Conservation (phyloP, 345 rosid species). For the Eucalyptus polybractea region DNA sequence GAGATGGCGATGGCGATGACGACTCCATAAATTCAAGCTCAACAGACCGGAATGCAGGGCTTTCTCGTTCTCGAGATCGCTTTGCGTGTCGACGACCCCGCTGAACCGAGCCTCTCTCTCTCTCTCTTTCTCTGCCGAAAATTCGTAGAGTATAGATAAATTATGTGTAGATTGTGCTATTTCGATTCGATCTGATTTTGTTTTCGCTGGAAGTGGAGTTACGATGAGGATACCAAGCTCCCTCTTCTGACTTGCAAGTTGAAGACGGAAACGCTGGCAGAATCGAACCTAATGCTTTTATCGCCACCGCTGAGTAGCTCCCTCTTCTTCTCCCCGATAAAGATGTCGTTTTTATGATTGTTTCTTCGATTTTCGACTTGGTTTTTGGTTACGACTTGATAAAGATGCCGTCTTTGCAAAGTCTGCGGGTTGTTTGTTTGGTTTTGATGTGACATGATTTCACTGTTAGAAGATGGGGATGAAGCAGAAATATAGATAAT, state of each 20-base stretch:
- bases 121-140: background rate
- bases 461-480: slow-evolving; percentile 17
- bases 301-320: slow-evolving; percentile 43
- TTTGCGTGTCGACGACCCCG: slow-evolving; percentile 79
- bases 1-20: slow-evolving; percentile 62
- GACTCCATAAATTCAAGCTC: slow-evolving; percentile 89
- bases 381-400: background rate
- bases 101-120: slow-evolving; percentile 47
- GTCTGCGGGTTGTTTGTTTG: background rate
- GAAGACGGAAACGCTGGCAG: slow-evolving; percentile 50
- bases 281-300: slow-evolving; percentile 45
- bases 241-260: slow-evolving; percentile 42
- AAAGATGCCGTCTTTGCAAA: background rate
- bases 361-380: background rate
- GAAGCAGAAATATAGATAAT: slow-evolving; percentile 22
- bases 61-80: slow-evolving; percentile 9
- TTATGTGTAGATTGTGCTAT: background rate
- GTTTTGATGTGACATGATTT: background rate
- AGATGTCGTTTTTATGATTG: background rate
- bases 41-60: slow-evolving; percentile 96
- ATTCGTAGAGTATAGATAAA: background rate
- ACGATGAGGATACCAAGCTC: slow-evolving; percentile 51
- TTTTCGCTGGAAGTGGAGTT: background rate
- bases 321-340: background rate
- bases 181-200: background rate